These are phyloP conservation scores for Chimonanthus praecox DNA, from an alignment of 164 flowering plant species.

Conservation along the genomic window DNA sequence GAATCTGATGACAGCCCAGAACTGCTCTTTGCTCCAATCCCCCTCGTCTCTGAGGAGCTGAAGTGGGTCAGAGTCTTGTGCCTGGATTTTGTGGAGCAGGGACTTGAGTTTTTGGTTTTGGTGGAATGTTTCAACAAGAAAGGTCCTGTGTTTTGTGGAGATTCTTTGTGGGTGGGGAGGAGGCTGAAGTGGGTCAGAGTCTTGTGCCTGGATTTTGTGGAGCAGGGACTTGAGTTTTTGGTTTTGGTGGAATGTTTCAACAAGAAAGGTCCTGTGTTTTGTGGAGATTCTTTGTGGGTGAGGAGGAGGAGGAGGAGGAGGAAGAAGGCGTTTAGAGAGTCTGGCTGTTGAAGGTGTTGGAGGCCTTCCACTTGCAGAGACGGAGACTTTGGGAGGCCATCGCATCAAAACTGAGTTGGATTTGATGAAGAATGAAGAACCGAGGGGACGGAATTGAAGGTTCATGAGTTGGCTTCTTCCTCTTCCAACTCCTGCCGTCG, in stretches of 20 bases:
- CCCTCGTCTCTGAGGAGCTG: slow-evolving; percentile 41
- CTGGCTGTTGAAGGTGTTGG: not conserved
- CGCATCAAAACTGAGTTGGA: not conserved
- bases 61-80: slow-evolving; percentile 26
- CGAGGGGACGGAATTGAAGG: not conserved
- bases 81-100: slow-evolving; percentile 30
- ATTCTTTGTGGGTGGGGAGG: not conserved
- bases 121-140: slow-evolving; percentile 30
- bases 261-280: slow-evolving; percentile 23
- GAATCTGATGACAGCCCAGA: slow-evolving; percentile 49
- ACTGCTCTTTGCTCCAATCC: slow-evolving; percentile 48
- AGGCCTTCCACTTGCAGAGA: not conserved
- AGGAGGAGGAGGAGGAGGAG: not conserved
- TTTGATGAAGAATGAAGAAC: not conserved
- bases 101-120: slow-evolving; percentile 27
- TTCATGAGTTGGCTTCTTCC: not conserved
- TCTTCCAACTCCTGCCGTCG: no score
- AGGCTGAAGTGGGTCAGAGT: slow-evolving; percentile 30
- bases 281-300: not conserved
- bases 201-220: slow-evolving; percentile 20
- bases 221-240: slow-evolving; percentile 29
- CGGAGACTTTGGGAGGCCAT: not conserved
- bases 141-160: slow-evolving; percentile 18
- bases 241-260: slow-evolving; percentile 32
- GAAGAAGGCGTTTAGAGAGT: not conserved